Percentiles rank a stretch among this genome's conserved stretches.
Evolutionary conservation across 208 protist species (phyloP).

Genomic region (Trypanosoma conorhini): DNA sequence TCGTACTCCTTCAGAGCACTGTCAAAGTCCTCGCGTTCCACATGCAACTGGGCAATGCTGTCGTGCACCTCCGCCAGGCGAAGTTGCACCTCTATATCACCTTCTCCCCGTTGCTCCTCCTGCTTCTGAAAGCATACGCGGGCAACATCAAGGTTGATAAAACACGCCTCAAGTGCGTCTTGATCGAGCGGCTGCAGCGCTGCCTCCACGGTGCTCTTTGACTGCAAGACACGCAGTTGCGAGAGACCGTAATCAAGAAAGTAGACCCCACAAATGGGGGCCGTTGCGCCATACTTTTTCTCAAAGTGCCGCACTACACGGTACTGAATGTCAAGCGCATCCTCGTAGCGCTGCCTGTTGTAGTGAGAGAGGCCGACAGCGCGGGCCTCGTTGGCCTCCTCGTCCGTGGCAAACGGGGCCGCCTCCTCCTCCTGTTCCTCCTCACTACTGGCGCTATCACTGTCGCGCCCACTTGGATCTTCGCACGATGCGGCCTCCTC

Average conservation of each 20-base stretch:
- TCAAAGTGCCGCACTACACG: slow-evolving; percentile 79
- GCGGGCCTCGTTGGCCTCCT: slow-evolving; percentile 55
- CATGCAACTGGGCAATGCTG: slow-evolving; percentile 74
- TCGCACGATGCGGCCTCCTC: not conserved
- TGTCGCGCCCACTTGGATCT: slow-evolving; percentile 1
- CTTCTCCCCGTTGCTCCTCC: slow-evolving; percentile 41
- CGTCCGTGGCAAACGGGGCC: slow-evolving; percentile 57
- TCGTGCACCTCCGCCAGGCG: slow-evolving; percentile 80
- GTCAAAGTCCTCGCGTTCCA: slow-evolving; percentile 82
- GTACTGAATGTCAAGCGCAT: slow-evolving; percentile 76
- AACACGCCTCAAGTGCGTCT: slow-evolving; percentile 82
- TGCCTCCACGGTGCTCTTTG: slow-evolving; percentile 56
- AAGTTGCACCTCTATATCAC: slow-evolving; percentile 51
- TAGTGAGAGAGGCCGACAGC: slow-evolving; percentile 52
- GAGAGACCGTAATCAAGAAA: slow-evolving; percentile 91
- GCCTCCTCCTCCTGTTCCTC: slow-evolving; percentile 46
- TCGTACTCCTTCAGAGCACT: slow-evolving; percentile 81
- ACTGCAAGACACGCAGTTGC: slow-evolving; percentile 76
- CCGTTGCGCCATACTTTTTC: slow-evolving; percentile 68
- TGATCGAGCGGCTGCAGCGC: slow-evolving; percentile 70
- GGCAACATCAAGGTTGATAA: slow-evolving; percentile 84
- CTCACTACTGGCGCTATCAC: slow-evolving; percentile 8
- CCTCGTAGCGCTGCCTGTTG: slow-evolving; percentile 68
- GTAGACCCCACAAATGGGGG: slow-evolving; percentile 58
- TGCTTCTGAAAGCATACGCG: slow-evolving; percentile 79